Evolutionary conservation across 345 rosid genomes (phyloP).

Genomic region (Trapa incisa): DNA sequence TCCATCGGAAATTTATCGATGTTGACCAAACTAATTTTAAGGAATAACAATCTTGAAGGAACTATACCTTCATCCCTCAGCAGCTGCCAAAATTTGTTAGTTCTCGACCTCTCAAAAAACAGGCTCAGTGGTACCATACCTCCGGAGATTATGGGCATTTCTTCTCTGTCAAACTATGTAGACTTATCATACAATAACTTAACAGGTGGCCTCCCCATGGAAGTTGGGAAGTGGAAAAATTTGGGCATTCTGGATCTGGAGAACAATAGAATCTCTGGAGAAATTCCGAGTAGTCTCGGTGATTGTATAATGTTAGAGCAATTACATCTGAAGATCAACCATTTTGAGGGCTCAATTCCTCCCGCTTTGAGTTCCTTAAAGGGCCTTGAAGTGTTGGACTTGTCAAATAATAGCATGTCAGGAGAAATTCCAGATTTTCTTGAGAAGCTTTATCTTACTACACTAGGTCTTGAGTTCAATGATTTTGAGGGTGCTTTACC

Average conservation of each 20-base stretch:
- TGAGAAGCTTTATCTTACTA: background rate
- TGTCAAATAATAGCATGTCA: background rate
- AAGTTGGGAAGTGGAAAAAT: slow-evolving; percentile 1
- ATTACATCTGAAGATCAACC: background rate
- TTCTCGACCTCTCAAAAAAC: background rate
- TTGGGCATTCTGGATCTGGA: background rate
- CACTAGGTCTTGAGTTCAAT: slow-evolving; percentile 13
- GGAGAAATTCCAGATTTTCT: slow-evolving; percentile 8
- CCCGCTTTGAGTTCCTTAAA: background rate
- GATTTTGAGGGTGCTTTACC: slow-evolving; percentile 14
- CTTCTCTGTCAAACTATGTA: slow-evolving; percentile 3
- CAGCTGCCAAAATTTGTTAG: slow-evolving; percentile 1
- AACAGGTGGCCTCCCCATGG: slow-evolving; percentile 2
- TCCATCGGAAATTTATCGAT: slow-evolving; percentile 9
- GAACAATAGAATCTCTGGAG: background rate
- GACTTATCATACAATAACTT: slow-evolving; percentile 10
- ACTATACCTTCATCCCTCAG: slow-evolving; percentile 6
- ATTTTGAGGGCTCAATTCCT: background rate
- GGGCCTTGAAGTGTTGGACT: background rate
- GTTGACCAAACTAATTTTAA: background rate
- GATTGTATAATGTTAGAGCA: background rate
- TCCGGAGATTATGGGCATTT: slow-evolving; percentile 5
- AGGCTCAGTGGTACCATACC: slow-evolving; percentile 14
- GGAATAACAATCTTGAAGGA: slow-evolving; percentile 7
- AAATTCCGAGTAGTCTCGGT: slow-evolving; percentile 3